Percentiles rank a stretch among this genome's conserved stretches.
Evolutionary conservation across 306 rosid species (phyloP).

Genomic region (Fragaria vesca): DNA sequence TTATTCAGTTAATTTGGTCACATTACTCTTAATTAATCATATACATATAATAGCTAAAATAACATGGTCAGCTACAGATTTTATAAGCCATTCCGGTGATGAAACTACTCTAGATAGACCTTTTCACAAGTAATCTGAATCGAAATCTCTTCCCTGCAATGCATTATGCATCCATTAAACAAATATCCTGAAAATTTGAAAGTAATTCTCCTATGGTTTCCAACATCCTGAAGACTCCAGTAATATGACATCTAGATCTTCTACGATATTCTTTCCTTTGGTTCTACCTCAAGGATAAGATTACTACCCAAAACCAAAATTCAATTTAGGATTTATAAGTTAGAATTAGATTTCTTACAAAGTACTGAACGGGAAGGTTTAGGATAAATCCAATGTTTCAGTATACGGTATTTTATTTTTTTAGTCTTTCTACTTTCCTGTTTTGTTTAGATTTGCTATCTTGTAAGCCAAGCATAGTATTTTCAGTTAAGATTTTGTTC

Average conservation of each 20-base stretch:
- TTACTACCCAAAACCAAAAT: too few relatives aligned
- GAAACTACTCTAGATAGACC: slow-evolving; percentile 85
- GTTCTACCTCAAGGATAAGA: neutral
- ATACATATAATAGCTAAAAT: neutral
- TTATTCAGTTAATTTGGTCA: neutral
- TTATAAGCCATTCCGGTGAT: slow-evolving; percentile 58
- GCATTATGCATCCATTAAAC: neutral
- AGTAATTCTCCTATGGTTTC: neutral
- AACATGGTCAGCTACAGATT: neutral
- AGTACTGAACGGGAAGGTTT: neutral
- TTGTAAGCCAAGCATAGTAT: neutral
- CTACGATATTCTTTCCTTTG: neutral
- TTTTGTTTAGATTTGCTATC: neutral
- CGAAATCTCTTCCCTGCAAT: slow-evolving; percentile 74
- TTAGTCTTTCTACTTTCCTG: neutral
- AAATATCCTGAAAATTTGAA: neutral
- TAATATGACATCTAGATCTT: neutral
- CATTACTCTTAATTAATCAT: neutral
- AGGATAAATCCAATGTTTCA: neutral
- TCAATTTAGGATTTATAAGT: too few relatives aligned
- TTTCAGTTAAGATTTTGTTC: neutral
- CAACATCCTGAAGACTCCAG: neutral
- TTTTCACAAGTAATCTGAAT: slow-evolving; percentile 71
- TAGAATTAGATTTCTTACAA: neutral
- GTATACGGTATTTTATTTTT: neutral